Base-by-base conservation (phyloP, 2,329 filamentous ascomycete species). In the Pseudocercospora cruenta region DNA sequence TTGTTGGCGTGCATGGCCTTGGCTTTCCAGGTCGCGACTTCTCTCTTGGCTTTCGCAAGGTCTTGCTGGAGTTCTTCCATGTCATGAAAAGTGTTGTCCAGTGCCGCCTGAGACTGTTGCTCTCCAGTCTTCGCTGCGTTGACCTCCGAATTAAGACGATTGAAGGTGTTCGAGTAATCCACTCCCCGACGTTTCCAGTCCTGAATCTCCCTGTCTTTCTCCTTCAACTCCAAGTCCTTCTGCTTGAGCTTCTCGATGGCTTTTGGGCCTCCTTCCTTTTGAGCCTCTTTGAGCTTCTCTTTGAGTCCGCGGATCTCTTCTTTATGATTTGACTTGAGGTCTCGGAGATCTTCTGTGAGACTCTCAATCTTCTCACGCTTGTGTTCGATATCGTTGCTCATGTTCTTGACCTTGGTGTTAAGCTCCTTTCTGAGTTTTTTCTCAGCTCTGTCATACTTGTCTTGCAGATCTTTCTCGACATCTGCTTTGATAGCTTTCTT, bases 271-370 rank as follows among this genome's bases (percentile, higher is more conserved):
- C 66, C 67, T 14, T 64, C 57, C 55, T 67, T 68, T 4, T 63
- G 26, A 3, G 47, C 55, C 10, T 63, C 61, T 10, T 63, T 60
- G 24, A 43, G 53, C 36, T 67, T 57, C 1, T 67, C 65, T 58
- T 67, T 71, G 21, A 47, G 26, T 1, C 64, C 58, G 2, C 53
- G 61, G 60, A 68, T 66, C 24, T 67, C 65, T 4, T 62, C 60
- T 36, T 62, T 62, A 19, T 63, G 64, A 31, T 64, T 57, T n/a
- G 49, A 57, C 47, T 67, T 67, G 12, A 47, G 12, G 0, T 58
- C 26, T 14, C 54, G 47, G 3, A 61, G 21, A n/a, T 61, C 36
- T 1, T 61, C 21, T n/a, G 47, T 10, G 4, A 54, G 26, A 3
- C 14, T 21, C 1, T 61, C 53, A 16, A 64, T 62, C 60, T 60